A percentile compares a stretch with the other conserved stretches of the same genome.
phyloP scores from a whole-genome alignment of 2,329 filamentous ascomycete genomes.

The Fusarium floridanum region DNA sequence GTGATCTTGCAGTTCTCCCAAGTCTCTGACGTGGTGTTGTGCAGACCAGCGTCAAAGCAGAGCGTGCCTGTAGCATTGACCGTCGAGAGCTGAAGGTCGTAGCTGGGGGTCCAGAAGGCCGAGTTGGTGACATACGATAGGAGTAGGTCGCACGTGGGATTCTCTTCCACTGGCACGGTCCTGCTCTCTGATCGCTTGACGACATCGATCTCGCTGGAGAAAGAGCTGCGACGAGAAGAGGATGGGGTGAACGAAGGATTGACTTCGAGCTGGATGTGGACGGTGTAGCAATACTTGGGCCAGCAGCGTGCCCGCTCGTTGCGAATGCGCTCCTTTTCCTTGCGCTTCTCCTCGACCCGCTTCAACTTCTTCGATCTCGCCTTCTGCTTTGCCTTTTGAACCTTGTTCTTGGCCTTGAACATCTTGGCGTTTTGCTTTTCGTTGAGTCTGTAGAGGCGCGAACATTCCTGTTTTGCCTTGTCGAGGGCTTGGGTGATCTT shows the following conservation, averaged over 20 bases:
- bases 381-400: conserved; percentile 52
- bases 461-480: conserved; percentile 50
- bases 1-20: conserved; percentile 72
- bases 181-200: conserved; percentile 54
- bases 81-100: conserved; percentile 73
- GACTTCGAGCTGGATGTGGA: conserved; percentile 65
- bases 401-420: conserved; percentile 49
- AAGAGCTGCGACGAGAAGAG: conserved; percentile 63
- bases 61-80: conserved; percentile 64
- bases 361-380: conserved; percentile 52
- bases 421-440: conserved; percentile 47
- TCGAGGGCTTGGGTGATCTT: conserved; percentile 51
- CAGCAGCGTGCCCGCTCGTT: conserved; percentile 61
- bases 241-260: conserved; percentile 54
- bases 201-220: conserved; percentile 67
- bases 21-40: conserved; percentile 72
- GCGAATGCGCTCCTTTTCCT: conserved; percentile 60
- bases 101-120: conserved; percentile 71
- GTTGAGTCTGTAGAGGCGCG: conserved; percentile 46
- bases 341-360: conserved; percentile 52
- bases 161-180: conserved; percentile 33
- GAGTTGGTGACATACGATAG: conserved; percentile 71
- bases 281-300: conserved; percentile 62
- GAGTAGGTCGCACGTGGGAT: conserved; percentile 58
- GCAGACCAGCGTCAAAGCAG: conserved; percentile 72